phyloP scores from a whole-genome alignment of 805 yeast genomes.

The Limtongia smithiae region DNA sequence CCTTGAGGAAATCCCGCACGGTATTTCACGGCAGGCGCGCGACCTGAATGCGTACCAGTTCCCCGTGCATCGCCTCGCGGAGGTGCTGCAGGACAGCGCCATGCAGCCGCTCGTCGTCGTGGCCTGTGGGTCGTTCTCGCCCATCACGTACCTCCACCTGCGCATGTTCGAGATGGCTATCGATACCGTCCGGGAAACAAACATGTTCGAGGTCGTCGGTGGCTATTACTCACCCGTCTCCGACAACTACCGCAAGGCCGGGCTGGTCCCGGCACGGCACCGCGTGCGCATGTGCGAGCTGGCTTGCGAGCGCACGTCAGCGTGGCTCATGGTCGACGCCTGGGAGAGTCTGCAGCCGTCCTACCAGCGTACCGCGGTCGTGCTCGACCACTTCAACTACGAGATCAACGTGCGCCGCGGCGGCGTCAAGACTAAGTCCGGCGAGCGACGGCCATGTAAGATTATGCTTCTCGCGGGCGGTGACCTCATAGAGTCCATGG shows the following conservation, averaged over 20 bases:
- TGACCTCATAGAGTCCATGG: constrained; percentile 96
- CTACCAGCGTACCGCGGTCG: constrained; percentile 92
- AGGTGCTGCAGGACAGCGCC: constrained; percentile 36
- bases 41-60: constrained; percentile 64
- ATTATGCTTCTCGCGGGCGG: constrained; percentile 98
- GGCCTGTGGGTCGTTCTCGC: constrained; percentile 96
- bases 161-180: constrained; percentile 97
- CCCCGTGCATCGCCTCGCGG: constrained; percentile 61
- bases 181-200: constrained; percentile 86
- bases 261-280: constrained; percentile 82
- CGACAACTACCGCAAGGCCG: constrained; percentile 89
- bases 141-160: constrained; percentile 88
- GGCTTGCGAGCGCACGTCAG: constrained; percentile 93
- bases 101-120: constrained; percentile 90
- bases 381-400: constrained; percentile 92
- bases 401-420: constrained; percentile 89
- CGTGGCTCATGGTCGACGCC: constrained; percentile 99
- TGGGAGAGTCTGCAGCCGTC: constrained; percentile 94
- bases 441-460: constrained; percentile 69
- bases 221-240: constrained; percentile 87
- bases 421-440: constrained; percentile 57
- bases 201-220: constrained; percentile 91
- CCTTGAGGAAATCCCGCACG: constrained; percentile 94
- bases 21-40: constrained; percentile 83
- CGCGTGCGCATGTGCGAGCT: constrained; percentile 97